A percentile compares a stretch with the other conserved stretches of the same genome.
These are phyloP conservation scores for rapeseed (Brassica napus) DNA, from an alignment of 345 rosid species.

Conservation along the genomic window Da-Ae NC_063452.1:3509501-3510000, in stretches of 20 bases:
- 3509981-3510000: conserved; percentile 37
- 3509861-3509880: conserved; percentile 36
- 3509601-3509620: conserved; percentile 38
- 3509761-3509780: conserved; percentile 38
- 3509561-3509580: conserved; percentile 49
- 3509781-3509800: conserved; percentile 47
- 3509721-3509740: conserved; percentile 45
- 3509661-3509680: conserved; percentile 35
- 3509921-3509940: conserved; percentile 23
- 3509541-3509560: conserved; percentile 43
- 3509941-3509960: not conserved
- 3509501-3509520: conserved; percentile 72
- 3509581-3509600: conserved; percentile 45
- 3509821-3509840: conserved; percentile 53
- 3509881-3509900: conserved; percentile 40
- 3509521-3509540: conserved; percentile 58
- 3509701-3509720: conserved; percentile 40
- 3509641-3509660: conserved; percentile 32
- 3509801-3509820: conserved; percentile 47
- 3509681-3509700: conserved; percentile 35
- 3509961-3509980: conserved; percentile 24
- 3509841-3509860: conserved; percentile 34
- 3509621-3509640: conserved; percentile 43
- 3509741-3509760: conserved; percentile 44
- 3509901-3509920: conserved; percentile 32